Evolutionary conservation across 2,329 filamentous ascomycete genomes (phyloP).

Genomic region (Dactylellina drechsleri): DNA sequence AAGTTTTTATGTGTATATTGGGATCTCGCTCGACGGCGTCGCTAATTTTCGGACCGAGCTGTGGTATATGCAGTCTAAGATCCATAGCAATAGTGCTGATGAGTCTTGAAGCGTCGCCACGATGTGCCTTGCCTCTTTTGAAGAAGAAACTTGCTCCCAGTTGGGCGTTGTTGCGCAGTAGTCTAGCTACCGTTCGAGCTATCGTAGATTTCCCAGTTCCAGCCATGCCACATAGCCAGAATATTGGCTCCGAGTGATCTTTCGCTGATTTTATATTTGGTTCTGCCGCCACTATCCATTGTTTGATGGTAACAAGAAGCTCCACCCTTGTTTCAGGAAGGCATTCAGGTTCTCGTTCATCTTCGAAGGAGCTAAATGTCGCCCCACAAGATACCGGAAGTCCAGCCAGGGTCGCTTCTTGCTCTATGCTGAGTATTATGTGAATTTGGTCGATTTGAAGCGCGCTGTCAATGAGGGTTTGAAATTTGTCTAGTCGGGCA

Average conservation of each 20-base stretch:
- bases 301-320: constrained; percentile 53
- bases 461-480: background rate
- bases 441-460: constrained; percentile 15
- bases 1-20: constrained; percentile 10
- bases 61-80: constrained; percentile 59
- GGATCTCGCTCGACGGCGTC: constrained; percentile 60
- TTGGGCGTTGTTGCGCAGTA: constrained; percentile 47
- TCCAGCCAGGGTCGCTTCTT: constrained; percentile 15
- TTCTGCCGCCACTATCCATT: constrained; percentile 27
- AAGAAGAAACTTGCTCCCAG: constrained; percentile 65
- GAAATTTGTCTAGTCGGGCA: too few species aligned
- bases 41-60: constrained; percentile 58
- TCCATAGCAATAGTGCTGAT: constrained; percentile 63
- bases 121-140: constrained; percentile 63
- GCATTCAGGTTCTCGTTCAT: constrained; percentile 56
- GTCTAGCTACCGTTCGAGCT: constrained; percentile 60
- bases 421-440: constrained; percentile 26
- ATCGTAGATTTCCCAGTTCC: constrained; percentile 62
- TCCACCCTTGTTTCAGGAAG: constrained; percentile 56
- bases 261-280: background rate
- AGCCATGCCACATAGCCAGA: constrained; percentile 62
- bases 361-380: constrained; percentile 55
- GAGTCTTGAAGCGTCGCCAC: constrained; percentile 61
- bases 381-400: constrained; percentile 50
- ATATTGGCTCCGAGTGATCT: constrained; percentile 19